A percentile compares a stretch with the other conserved stretches of the same genome.
phyloP scores from a whole-genome alignment of 306 rosid genomes.

The Hippophae tibetana region DNA sequence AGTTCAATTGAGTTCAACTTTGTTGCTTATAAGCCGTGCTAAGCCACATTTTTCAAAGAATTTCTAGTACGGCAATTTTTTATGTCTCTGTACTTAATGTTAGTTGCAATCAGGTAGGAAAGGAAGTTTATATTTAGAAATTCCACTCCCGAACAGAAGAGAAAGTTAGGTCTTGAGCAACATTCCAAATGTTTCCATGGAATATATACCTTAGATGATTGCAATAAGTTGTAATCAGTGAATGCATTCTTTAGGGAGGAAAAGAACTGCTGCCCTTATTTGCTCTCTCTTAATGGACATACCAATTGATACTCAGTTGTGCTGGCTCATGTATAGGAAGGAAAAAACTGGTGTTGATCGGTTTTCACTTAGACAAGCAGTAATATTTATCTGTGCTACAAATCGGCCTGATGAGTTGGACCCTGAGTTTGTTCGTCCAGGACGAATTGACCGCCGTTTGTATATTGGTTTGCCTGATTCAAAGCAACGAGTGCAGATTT shows the following conservation, averaged over 20 bases:
- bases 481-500: constrained; percentile 75
- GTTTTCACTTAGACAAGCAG: constrained; percentile 87
- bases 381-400: constrained; percentile 92
- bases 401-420: constrained; percentile 94
- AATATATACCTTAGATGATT: no score
- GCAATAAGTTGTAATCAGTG: background rate
- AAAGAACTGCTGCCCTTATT: constrained; percentile 53
- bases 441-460: constrained; percentile 92
- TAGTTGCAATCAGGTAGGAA: no score
- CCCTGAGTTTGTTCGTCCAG: constrained; percentile 77
- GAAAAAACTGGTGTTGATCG: constrained; percentile 82
- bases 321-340: constrained; percentile 40
- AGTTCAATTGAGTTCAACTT: no score
- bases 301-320: constrained; percentile 39
- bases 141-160: no score
- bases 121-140: no score
- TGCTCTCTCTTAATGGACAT: no score
- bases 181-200: no score
- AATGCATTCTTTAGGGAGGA: background rate
- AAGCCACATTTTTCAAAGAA: no score
- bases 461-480: constrained; percentile 92
- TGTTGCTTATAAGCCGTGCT: no score
- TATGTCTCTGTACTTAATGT: no score
- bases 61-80: no score
- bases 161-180: no score